A percentile compares a stretch with the other conserved stretches of the same genome.
phyloP scores from a whole-genome alignment of 2,329 filamentous ascomycete species.

The Leptographium procerum region DNA sequence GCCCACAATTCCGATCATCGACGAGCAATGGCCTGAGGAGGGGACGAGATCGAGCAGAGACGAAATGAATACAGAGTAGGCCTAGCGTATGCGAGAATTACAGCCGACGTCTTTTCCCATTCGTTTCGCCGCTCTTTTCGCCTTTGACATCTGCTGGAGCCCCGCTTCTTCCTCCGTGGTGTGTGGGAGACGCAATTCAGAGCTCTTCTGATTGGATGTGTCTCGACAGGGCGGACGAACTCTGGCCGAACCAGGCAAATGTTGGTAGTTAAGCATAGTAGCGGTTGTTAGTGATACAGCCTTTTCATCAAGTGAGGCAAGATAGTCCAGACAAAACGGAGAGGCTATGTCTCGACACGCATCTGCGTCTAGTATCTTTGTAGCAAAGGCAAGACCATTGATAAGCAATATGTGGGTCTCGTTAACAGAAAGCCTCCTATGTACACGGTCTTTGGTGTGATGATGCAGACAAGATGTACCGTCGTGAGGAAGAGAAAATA shows the following conservation, averaged over 20 bases:
- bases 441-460: too few species aligned
- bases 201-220: neutral
- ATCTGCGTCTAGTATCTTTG: too few species aligned
- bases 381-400: too few species aligned
- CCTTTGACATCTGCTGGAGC: neutral
- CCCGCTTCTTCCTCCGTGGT: neutral
- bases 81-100: neutral
- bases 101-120: neutral
- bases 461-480: too few species aligned
- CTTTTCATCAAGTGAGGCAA: neutral
- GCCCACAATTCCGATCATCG: neutral
- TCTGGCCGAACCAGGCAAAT: neutral
- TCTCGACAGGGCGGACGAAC: neutral
- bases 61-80: neutral
- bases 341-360: too few species aligned
- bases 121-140: neutral
- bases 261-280: neutral
- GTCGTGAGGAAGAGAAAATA: too few species aligned
- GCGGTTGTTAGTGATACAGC: too few species aligned
- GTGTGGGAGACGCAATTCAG: neutral
- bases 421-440: too few species aligned
- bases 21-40: neutral
- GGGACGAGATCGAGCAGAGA: neutral
- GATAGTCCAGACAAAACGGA: too few species aligned
- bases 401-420: too few species aligned